Percentiles rank a stretch among this genome's conserved stretches.
phyloP scores from a whole-genome alignment of 164 flowering plant species.

The Vitis riparia region DNA sequence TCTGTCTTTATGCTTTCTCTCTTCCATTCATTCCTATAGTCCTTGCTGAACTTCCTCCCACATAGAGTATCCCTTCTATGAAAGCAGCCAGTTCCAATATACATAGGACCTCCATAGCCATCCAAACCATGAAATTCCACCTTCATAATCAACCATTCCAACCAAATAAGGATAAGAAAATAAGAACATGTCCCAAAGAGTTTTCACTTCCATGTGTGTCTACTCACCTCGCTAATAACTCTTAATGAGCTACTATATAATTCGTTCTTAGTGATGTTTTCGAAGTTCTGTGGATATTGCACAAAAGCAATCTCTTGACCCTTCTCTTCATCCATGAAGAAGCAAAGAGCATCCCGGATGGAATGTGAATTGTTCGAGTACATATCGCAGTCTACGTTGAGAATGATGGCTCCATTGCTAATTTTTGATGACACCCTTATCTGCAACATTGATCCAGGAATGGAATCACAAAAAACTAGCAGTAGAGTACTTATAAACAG shows the following conservation, averaged over 20 bases:
- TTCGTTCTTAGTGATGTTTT: constrained; percentile 1
- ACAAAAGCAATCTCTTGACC: constrained; percentile 5
- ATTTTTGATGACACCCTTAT: constrained; percentile 14
- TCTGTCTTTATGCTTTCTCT: neutral
- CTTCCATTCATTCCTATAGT: neutral
- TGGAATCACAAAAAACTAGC: too few species aligned
- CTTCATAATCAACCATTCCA: neutral
- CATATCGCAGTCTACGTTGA: constrained; percentile 16
- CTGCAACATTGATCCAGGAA: neutral
- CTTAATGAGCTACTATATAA: constrained; percentile 8
- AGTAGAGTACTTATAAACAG: too few species aligned
- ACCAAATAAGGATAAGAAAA: neutral
- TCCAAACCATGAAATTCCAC: constrained; percentile 14
- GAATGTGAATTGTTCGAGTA: constrained; percentile 13
- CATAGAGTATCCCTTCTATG: constrained; percentile 18
- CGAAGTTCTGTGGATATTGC: constrained; percentile 5
- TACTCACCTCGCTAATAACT: constrained; percentile 4
- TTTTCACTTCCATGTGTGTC: neutral
- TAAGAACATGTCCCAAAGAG: neutral
- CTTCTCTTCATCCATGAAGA: neutral
- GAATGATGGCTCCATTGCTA: constrained; percentile 4
- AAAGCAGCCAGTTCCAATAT: constrained; percentile 13
- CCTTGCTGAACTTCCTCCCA: constrained; percentile 23
- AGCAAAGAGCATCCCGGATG: constrained; percentile 13
- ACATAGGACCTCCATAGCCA: constrained; percentile 12